Evolutionary conservation across 1,284 basidiomycete genomes (phyloP).

Genomic region (Pterula multifida): DNA sequence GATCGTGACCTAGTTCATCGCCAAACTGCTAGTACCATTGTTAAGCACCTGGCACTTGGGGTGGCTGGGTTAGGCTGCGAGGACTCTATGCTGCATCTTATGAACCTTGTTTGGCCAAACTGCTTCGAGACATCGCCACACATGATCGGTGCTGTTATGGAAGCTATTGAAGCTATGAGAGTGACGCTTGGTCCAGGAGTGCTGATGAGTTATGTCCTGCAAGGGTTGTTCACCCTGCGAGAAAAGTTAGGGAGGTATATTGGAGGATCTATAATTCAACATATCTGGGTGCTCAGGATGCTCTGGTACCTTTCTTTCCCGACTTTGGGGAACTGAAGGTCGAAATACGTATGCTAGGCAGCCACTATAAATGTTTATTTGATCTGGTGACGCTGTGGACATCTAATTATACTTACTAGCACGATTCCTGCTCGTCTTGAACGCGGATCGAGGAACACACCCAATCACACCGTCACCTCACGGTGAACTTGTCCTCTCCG

Average conservation of each 20-base stretch:
- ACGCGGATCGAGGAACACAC: no score
- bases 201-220: conserved; percentile 81
- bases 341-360: conserved; percentile 84
- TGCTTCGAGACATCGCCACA: conserved; percentile 98
- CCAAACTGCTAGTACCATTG: conserved; percentile 97
- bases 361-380: conserved; percentile 74
- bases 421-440: no score
- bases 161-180: conserved; percentile 93
- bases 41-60: conserved; percentile 95
- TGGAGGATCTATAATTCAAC: conserved; percentile 90
- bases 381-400: no score
- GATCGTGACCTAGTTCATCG: conserved; percentile 98
- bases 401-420: no score
- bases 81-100: conserved; percentile 93
- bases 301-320: conserved; percentile 92
- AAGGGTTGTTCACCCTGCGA: conserved; percentile 92
- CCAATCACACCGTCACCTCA: no score
- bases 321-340: conserved; percentile 81
- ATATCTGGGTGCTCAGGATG: conserved; percentile 81
- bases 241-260: conserved; percentile 94
- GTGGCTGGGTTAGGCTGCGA: conserved; percentile 96
- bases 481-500: no score
- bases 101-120: conserved; percentile 99
- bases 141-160: conserved; percentile 95
- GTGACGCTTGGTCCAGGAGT: conserved; percentile 92